Evolutionary conservation across 495 filamentous ascomycete genomes (phyloP), one percentile per base, ranked within the genome.

Genomic region (Penicillium alfredii): DNA sequence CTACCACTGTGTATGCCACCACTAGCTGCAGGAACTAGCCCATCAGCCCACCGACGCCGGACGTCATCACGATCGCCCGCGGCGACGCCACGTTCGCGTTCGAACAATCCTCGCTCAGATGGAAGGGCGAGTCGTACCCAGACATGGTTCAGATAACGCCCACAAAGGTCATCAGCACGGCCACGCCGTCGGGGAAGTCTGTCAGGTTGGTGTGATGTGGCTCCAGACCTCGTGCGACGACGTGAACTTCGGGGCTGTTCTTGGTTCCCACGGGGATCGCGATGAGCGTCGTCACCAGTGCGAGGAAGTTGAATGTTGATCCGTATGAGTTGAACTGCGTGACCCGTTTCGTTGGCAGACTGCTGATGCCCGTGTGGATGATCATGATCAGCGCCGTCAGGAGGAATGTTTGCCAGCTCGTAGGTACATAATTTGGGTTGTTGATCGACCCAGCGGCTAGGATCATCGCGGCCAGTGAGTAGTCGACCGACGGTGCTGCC

Each of bases 1-100:
- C 80, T 18, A 76, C 52, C 14, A 88, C 80, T 4, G 84, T 88
- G 55, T 88, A 88, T n/a, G 82, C 84, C 31, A 87, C 82, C 3
- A 87, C 78, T 1, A 86, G 66, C 57, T 88, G 83, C 14, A 88
- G 60, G 45, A 84, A 76, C 77, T 84, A 88, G 38, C 84, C 84
- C 23, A 82, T 66, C 2, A 84, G 38, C 8, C 83, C 84, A 5
- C 84, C 84, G 9, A 81, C 62, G 1, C 61, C 76, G 6, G 74
- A 75, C 8, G 84, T 88, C 49, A 88, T 63, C 15, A 86, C 73
- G 40, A 88, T 88, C n/a, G 84, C 82, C 8, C 84, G 71, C 0
- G 84, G 84, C 1, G 82, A 78, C 21, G 84, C 84, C 33, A 87
- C 59, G 35, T 80, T 78, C 18, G 84, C 84, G 49, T 88, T 88